These are phyloP conservation scores for Collybiopsis confluens DNA, from an alignment of 768 basidiomycete species.

Conservation along the genomic window DNA sequence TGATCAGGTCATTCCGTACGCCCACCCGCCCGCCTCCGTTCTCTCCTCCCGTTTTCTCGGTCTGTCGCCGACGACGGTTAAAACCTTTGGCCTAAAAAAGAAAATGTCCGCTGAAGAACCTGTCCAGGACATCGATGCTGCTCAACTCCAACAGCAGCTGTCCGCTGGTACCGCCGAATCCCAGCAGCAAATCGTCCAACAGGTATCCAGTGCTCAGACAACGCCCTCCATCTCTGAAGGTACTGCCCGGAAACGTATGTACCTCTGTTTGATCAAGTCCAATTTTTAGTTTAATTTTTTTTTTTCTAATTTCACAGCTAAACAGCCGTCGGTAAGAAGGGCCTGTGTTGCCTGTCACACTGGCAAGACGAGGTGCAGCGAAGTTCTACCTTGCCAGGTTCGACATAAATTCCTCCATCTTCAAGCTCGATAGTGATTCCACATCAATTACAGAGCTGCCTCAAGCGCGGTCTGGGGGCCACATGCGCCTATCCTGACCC, in stretches of 20 bases:
- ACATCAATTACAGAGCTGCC: slow-evolving; percentile 55
- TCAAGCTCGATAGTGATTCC: slow-evolving; percentile 2
- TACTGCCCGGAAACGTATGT: slow-evolving; percentile 57
- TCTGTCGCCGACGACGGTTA: too few relatives aligned
- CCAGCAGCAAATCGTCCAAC: slow-evolving; percentile 32
- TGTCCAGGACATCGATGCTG: slow-evolving; percentile 1
- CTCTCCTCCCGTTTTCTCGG: too few relatives aligned
- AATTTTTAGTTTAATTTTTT: not conserved
- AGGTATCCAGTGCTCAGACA: slow-evolving; percentile 20
- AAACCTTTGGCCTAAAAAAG: not conserved
- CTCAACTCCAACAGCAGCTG: slow-evolving; percentile 6
- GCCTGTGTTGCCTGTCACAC: slow-evolving; percentile 80
- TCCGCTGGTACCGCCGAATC: slow-evolving; percentile 17
- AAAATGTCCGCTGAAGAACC: slow-evolving; percentile 6
- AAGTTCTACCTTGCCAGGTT: slow-evolving; percentile 79
- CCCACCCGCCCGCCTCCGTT: too few relatives aligned
- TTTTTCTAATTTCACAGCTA: slow-evolving; percentile 41
- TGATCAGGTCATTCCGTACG: too few relatives aligned
- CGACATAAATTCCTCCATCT: slow-evolving; percentile 7
- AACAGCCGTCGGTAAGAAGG: slow-evolving; percentile 76
- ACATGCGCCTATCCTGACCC: slow-evolving; percentile 78
- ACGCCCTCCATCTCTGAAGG: slow-evolving; percentile 23
- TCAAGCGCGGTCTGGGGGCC: slow-evolving; percentile 72
- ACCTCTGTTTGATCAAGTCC: slow-evolving; percentile 8
- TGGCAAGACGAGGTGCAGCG: slow-evolving; percentile 81